Percentiles rank a stretch among this genome's conserved stretches.
phyloP scores from a whole-genome alignment of 2,329 filamentous ascomycete species.

The Microdochium nivale region DNA sequence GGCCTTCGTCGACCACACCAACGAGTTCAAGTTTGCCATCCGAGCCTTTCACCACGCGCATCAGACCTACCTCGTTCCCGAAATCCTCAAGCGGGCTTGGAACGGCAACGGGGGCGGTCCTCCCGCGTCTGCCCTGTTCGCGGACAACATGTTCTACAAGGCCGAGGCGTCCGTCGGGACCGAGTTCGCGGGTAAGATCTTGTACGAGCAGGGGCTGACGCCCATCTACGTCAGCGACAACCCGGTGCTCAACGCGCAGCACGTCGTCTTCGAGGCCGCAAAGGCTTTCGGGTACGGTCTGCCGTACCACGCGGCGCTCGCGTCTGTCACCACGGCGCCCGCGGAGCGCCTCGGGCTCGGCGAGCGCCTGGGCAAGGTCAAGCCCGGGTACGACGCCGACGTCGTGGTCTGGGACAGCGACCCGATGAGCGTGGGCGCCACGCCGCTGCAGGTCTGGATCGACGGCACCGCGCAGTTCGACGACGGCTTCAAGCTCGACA shows the following conservation, averaged over 20 bases:
- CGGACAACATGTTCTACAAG: conserved; percentile 68
- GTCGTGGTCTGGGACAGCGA: conserved; percentile 56
- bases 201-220: conserved; percentile 57
- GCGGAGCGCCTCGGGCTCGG: conserved; percentile 49
- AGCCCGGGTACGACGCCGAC: conserved; percentile 53
- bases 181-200: conserved; percentile 56
- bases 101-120: conserved; percentile 41
- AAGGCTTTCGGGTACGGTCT: conserved; percentile 52
- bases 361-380: conserved; percentile 50
- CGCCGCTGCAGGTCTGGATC: conserved; percentile 55
- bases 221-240: conserved; percentile 65
- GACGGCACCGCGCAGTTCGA: conserved; percentile 51
- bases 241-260: conserved; percentile 60
- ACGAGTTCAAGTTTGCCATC: conserved; percentile 61
- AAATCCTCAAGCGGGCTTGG: conserved; percentile 51
- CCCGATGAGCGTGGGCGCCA: conserved; percentile 49
- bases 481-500: conserved; percentile 42
- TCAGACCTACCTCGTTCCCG: conserved; percentile 56
- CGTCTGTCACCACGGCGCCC: conserved; percentile 49
- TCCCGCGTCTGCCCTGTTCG: conserved; percentile 56
- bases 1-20: conserved; percentile 60
- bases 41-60: conserved; percentile 64
- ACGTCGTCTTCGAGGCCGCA: conserved; percentile 57
- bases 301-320: conserved; percentile 50
- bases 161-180: conserved; percentile 56